These are phyloP conservation scores for Aspergillus wentii DNA, from an alignment of 495 filamentous ascomycete genomes.

Conservation along the genomic window DNA sequence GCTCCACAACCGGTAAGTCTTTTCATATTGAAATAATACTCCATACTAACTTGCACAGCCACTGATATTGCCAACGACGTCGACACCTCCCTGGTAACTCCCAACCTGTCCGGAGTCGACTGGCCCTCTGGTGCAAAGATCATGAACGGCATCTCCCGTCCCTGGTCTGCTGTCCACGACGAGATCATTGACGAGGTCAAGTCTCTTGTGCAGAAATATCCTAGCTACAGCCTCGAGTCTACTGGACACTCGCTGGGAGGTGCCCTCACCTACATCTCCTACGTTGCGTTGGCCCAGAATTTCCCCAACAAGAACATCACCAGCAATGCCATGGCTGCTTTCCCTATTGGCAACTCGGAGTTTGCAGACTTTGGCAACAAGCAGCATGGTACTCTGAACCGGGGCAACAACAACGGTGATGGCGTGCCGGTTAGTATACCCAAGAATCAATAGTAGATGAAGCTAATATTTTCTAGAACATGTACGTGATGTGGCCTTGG, in stretches of 20 bases:
- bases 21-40: not conserved
- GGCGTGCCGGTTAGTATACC: slow-evolving; percentile 23
- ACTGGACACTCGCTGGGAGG: slow-evolving; percentile 32
- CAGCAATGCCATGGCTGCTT: slow-evolving; percentile 30
- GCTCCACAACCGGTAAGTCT: slow-evolving; percentile 22
- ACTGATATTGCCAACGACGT: slow-evolving; percentile 32
- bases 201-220: slow-evolving; percentile 20
- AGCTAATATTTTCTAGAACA: slow-evolving; percentile 15
- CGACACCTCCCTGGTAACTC: slow-evolving; percentile 26
- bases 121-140: slow-evolving; percentile 26
- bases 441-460: not conserved
- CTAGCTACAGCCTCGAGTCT: slow-evolving; percentile 25
- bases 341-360: slow-evolving; percentile 28
- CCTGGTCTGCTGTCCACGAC: slow-evolving; percentile 28
- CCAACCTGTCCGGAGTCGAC: slow-evolving; percentile 20
- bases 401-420: slow-evolving; percentile 25
- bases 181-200: slow-evolving; percentile 24
- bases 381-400: slow-evolving; percentile 22
- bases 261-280: slow-evolving; percentile 28
- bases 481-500: slow-evolving; percentile 22
- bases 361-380: slow-evolving; percentile 23
- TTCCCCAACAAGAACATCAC: slow-evolving; percentile 25
- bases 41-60: slow-evolving; percentile 4
- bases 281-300: slow-evolving; percentile 27
- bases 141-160: slow-evolving; percentile 22